A percentile compares a stretch with the other conserved stretches of the same genome.
These are phyloP conservation scores for Ceratobasidium sp. DNA, from an alignment of 1,284 basidiomycete species.

Conservation along the genomic window DNA sequence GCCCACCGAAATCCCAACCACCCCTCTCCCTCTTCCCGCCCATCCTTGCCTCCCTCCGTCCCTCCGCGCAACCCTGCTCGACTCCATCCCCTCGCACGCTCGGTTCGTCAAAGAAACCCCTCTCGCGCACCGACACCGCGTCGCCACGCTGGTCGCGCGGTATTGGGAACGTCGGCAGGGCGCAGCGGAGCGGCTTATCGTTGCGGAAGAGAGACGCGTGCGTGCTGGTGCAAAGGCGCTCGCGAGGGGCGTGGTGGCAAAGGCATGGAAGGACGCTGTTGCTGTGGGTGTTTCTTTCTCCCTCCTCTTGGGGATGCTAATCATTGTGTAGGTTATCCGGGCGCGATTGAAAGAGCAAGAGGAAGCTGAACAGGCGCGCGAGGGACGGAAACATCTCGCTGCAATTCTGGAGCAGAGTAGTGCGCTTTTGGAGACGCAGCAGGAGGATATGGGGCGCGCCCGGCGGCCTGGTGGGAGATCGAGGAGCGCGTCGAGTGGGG, in stretches of 20 bases:
- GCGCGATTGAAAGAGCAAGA: constrained; percentile 68
- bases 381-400: constrained; percentile 86
- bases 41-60: constrained; percentile 17
- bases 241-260: constrained; percentile 67
- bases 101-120: constrained; percentile 21
- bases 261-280: constrained; percentile 91
- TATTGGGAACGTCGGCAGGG: constrained; percentile 38
- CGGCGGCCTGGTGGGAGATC: constrained; percentile 47
- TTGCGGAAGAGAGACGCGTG: constrained; percentile 26
- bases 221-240: constrained; percentile 29
- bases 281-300: constrained; percentile 66
- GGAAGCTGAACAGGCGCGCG: constrained; percentile 71
- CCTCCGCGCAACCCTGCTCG: constrained; percentile 6
- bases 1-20: not conserved
- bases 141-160: constrained; percentile 24
- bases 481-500: constrained; percentile 50
- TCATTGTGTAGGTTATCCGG: constrained; percentile 68
- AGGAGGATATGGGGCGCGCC: constrained; percentile 67
- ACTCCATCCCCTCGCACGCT: constrained; percentile 22
- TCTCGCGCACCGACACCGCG: constrained; percentile 17
- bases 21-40: constrained; percentile 10
- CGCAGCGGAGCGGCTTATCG: constrained; percentile 28
- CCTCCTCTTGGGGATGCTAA: constrained; percentile 1
- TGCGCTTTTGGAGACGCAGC: constrained; percentile 85
- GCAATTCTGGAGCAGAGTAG: constrained; percentile 92